Base-by-base conservation (phyloP, 169 alveolate genomes). In the Cardiosporidium cionae region DNA sequence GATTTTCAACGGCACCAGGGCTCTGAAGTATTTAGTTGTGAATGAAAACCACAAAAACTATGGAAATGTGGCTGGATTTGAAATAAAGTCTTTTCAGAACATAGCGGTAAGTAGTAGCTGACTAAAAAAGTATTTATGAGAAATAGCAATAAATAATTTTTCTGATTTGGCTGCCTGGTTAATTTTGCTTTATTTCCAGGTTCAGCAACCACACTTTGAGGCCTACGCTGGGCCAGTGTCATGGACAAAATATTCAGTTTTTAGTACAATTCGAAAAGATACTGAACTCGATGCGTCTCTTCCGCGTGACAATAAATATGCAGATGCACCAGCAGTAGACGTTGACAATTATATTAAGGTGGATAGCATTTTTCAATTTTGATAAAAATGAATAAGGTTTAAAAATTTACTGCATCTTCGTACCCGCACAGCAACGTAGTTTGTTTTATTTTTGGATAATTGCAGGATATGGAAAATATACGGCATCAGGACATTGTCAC, bases 231-330 rank as follows among this genome's bases (percentile, higher is more conserved):
- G 89, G 23, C 86, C 89, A 3, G 87, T 83, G 29, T 78, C 87
- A 23, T 84, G 89, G 89, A 79, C 89, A 22, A 84, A 84, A 72
- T 84, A 84, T 73, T 72, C 77, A n/a, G 52, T 84, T 29, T 78
- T 79, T 25, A 72, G 85, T 32, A 76, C 89, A 0, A 78, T 80
- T 52, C 35, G 75, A 31, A 82, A 84, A n/a, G 77, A 78, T 22
- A 79, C 78, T 7, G 89, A 84, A 22, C 52, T 72, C 37, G 87
- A 83, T 54, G 84, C 83, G 7, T 71, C 81, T 37, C 84, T 84
- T 25, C 89, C 89, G 3, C 65, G 89, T 32, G 89, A 84, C 67
- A 84, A 84, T 54, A 84, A 84, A 65, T 84, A 76, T 65, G 87
- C 89, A 2, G 28, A 73, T 65, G 70, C 70, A 3, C 89, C 89